Evolutionary conservation across 352 stramenopile genomes (phyloP).

Genomic region (Bremia lactucae): DNA sequence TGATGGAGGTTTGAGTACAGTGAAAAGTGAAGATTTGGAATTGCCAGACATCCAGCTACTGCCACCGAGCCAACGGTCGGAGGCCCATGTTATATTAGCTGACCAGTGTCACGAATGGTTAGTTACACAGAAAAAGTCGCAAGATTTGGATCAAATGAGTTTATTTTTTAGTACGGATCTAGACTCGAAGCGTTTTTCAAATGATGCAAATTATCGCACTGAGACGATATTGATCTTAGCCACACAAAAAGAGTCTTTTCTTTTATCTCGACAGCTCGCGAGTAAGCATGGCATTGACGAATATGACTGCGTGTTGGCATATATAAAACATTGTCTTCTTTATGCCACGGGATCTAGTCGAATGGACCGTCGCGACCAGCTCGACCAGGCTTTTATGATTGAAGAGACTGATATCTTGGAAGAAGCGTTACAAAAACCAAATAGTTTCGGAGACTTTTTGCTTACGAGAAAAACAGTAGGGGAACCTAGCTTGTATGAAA

Average conservation of each 20-base stretch:
- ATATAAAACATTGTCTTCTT: conserved; percentile 42
- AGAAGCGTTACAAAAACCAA: conserved; percentile 43
- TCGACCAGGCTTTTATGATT: conserved; percentile 54
- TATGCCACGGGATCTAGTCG: conserved; percentile 1
- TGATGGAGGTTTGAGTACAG: background rate
- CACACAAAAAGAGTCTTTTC: conserved; percentile 37
- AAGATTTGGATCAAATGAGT: conserved; percentile 56
- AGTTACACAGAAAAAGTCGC: conserved; percentile 36
- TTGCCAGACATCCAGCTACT: background rate
- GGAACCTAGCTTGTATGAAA: conserved; percentile 37
- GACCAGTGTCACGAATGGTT: conserved; percentile 36
- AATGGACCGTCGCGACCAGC: conserved; percentile 38
- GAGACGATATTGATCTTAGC: conserved; percentile 40
- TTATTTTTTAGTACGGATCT: conserved; percentile 49
- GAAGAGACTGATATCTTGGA: conserved; percentile 48
- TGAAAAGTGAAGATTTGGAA: background rate
- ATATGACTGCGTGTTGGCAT: conserved; percentile 49
- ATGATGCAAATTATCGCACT: conserved; percentile 37
- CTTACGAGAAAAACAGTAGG: conserved; percentile 11
- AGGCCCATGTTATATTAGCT: conserved; percentile 27
- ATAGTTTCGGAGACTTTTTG: conserved; percentile 46
- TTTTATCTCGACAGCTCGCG: conserved; percentile 41
- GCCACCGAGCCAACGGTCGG: conserved; percentile 6
- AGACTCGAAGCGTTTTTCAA: conserved; percentile 42
- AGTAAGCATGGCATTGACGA: conserved; percentile 58